Evolutionary conservation across 768 basidiomycete species (phyloP), one percentile per base, ranked within the genome.

Genomic region (Mycena vulgaris): DNA sequence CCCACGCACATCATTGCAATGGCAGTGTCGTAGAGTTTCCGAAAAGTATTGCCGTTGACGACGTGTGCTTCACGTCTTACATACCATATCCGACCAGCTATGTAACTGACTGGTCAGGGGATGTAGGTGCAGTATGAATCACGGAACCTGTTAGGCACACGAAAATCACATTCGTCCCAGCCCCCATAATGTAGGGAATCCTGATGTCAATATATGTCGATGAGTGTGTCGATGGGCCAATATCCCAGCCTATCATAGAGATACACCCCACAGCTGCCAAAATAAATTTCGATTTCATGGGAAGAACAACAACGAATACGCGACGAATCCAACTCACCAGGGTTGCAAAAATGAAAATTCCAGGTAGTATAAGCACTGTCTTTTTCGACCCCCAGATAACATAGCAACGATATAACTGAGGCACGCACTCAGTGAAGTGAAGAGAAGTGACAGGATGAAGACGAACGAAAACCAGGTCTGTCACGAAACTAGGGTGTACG

Each of bases 41-140:
- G 30, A 42, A 65, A 65, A 47, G 28, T 57, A 40, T 11, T 31
- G 55, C 63, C 42, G 27, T 27, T 31, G 40, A 48, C 63, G 23
- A 30, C 56, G 37, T 53, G 52, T 14, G 63, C 63, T 13, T 55
- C 63, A 28, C 28, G 52, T 57, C 40, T 55, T 25, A 57, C 47
- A 39, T 65, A 65, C 63, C 63, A 65, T n/a, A 65, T 65, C 57
- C 63, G 55, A 6, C 63, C 63, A 42, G 63, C 63, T 65, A 47
- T 33, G 7, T 10, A 65, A 16, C 45, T 64, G 33, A 57, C 21
- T 31, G 28, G n/a, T 5, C n/a, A 65, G 42, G 30, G 7, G 13
- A 33, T 10, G 55, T n/a, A n/a, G n/a, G n/a, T n/a, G 53, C 39
- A 45, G 45, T n/a, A 47, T 21, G 52, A 52, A 42, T 63, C 39